phyloP scores from a whole-genome alignment of 2,329 filamentous ascomycete species.

The Diatrype stigma region DNA sequence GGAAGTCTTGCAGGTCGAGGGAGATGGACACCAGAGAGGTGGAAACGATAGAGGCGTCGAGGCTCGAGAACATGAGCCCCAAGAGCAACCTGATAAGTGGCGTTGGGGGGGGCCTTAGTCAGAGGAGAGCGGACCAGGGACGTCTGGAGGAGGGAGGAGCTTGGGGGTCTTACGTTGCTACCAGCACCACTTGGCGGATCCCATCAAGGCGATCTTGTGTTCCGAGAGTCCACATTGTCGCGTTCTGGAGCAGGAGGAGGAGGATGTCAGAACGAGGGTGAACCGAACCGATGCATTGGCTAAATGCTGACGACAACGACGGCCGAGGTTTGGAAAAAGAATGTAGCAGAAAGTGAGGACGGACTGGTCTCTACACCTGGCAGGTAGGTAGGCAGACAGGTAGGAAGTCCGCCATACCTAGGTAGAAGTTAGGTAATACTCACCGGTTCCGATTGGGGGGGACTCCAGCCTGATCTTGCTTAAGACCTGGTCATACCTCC shows the following conservation, averaged over 20 bases:
- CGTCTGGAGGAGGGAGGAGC: conserved; percentile 21
- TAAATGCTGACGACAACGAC: background rate
- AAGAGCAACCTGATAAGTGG: conserved; percentile 47
- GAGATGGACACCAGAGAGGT: conserved; percentile 56
- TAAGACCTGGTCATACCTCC: background rate
- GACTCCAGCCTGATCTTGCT: background rate
- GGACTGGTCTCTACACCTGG: too few relatives aligned
- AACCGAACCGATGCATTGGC: background rate
- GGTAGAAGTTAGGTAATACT: too few relatives aligned
- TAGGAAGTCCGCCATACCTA: too few relatives aligned
- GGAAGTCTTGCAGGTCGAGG: conserved; percentile 45
- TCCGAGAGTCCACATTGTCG: background rate
- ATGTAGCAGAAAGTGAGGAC: too few relatives aligned
- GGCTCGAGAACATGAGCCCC: conserved; percentile 52
- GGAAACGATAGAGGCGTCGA: conserved; percentile 56
- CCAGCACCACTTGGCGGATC: conserved; percentile 28
- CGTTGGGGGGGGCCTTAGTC: conserved; percentile 6
- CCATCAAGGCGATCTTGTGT: conserved; percentile 9
- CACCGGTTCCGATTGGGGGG: too few relatives aligned
- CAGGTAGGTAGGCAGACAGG: too few relatives aligned
- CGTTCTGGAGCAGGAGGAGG: background rate
- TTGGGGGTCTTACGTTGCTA: conserved; percentile 29
- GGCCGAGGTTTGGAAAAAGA: too few relatives aligned
- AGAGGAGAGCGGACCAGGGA: conserved; percentile 25
- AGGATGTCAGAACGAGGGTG: background rate